These are phyloP conservation scores for Akanthomyces muscarius DNA, from an alignment of 2,329 filamentous ascomycete species.

Conservation along the genomic window DNA sequence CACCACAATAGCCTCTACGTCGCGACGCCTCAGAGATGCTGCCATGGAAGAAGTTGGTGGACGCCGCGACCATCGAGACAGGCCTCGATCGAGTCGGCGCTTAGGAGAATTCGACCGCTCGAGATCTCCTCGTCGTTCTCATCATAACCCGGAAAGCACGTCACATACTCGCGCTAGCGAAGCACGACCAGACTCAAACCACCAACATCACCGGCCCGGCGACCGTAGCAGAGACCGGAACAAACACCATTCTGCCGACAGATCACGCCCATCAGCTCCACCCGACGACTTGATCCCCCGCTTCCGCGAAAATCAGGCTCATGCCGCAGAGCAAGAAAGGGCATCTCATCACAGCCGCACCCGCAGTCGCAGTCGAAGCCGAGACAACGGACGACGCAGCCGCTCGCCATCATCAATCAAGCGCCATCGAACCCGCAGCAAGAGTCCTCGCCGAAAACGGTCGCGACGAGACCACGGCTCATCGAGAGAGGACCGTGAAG, in stretches of 20 bases:
- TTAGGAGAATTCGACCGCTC: slow-evolving; percentile 30
- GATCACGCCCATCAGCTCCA: slow-evolving; percentile 28
- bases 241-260: slow-evolving; percentile 26
- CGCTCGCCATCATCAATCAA: slow-evolving; percentile 39
- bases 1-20: slow-evolving; percentile 28
- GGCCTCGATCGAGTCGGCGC: slow-evolving; percentile 34
- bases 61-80: slow-evolving; percentile 35
- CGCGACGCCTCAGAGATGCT: slow-evolving; percentile 36
- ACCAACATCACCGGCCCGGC: slow-evolving; percentile 34
- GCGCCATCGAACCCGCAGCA: slow-evolving; percentile 40
- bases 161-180: slow-evolving; percentile 32
- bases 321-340: slow-evolving; percentile 29
- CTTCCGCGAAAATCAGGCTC: slow-evolving; percentile 32
- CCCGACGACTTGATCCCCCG: slow-evolving; percentile 37
- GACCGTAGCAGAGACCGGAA: slow-evolving; percentile 35
- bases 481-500: slow-evolving; percentile 39
- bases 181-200: slow-evolving; percentile 32
- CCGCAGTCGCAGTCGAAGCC: slow-evolving; percentile 32
- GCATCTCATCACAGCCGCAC: slow-evolving; percentile 33
- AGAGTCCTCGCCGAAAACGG: slow-evolving; percentile 40
- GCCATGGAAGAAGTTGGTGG: slow-evolving; percentile 38
- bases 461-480: slow-evolving; percentile 34
- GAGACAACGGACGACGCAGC: slow-evolving; percentile 27
- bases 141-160: slow-evolving; percentile 28
- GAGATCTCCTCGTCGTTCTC: slow-evolving; percentile 31